phyloP scores from a whole-genome alignment of 176 grass and related monocot species.

The Panicum miliaceum region DNA sequence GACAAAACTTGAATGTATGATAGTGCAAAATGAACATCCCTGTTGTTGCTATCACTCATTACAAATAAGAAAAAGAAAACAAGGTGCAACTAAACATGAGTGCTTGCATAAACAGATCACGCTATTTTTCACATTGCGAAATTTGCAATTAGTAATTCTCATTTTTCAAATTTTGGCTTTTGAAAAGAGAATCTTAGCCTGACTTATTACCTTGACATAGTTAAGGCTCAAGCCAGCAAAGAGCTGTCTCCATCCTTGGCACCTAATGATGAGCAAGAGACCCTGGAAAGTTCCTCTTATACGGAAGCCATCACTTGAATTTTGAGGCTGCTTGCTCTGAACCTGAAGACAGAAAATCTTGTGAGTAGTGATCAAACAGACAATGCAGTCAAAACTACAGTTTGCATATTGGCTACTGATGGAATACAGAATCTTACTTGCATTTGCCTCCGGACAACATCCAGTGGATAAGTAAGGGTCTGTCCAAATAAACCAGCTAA shows the following conservation, averaged over 20 bases:
- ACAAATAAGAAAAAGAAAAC: neutral
- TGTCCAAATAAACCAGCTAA: slow-evolving; percentile 98
- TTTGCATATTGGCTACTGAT: slow-evolving; percentile 2
- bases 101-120: neutral
- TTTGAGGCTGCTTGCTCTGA: slow-evolving; percentile 64
- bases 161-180: neutral
- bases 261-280: slow-evolving; percentile 56
- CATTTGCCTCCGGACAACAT: slow-evolving; percentile 99
- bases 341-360: slow-evolving; percentile 51
- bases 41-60: neutral
- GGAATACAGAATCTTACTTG: slow-evolving; percentile 58
- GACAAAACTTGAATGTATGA: neutral
- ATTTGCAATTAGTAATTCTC: neutral
- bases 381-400: neutral
- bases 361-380: neutral
- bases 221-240: slow-evolving; percentile 98
- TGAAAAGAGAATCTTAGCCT: neutral
- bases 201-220: slow-evolving; percentile 85
- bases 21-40: neutral
- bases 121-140: neutral
- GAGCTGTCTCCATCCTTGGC: slow-evolving; percentile 89
- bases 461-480: slow-evolving; percentile 92
- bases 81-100: slow-evolving; percentile 6
- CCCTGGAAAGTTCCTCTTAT: slow-evolving; percentile 82
- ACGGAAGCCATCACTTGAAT: slow-evolving; percentile 50